These are phyloP conservation scores for Sporothrix pallida DNA, from an alignment of 2,329 filamentous ascomycete genomes.

Conservation along the genomic window DNA sequence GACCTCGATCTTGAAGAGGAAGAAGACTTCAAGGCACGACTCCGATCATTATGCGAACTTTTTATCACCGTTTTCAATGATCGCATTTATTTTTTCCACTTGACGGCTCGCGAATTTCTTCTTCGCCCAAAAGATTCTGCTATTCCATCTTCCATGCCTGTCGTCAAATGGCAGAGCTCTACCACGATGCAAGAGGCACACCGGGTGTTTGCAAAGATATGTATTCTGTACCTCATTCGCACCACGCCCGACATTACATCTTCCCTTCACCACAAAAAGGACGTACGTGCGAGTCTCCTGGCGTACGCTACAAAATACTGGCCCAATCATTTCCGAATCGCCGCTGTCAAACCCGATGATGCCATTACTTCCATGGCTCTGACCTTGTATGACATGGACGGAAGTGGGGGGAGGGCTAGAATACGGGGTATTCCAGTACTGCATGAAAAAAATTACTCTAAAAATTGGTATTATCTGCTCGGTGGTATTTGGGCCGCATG, in stretches of 20 bases:
- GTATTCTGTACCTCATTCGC: conserved; percentile 40
- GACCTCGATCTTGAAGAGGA: conserved; percentile 40
- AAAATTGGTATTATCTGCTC: neutral
- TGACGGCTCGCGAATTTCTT: conserved; percentile 46
- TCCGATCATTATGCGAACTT: conserved; percentile 42
- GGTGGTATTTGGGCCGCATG: neutral
- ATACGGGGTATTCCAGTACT: too few relatives aligned
- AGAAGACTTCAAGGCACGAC: conserved; percentile 36
- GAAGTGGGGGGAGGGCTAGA: too few relatives aligned
- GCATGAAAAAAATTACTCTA: too few relatives aligned
- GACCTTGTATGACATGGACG: neutral
- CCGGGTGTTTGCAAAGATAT: conserved; percentile 38
- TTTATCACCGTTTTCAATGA: conserved; percentile 42
- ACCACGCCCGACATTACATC: too few relatives aligned
- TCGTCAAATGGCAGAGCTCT: conserved; percentile 38
- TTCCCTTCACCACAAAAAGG: too few relatives aligned
- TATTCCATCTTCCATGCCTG: neutral
- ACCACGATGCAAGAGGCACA: conserved; percentile 39
- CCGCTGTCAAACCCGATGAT: neutral
- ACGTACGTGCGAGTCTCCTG: conserved; percentile 31
- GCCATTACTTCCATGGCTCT: neutral
- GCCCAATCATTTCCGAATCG: neutral
- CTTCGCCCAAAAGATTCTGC: conserved; percentile 28
- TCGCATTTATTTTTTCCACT: conserved; percentile 44
- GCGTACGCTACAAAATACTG: conserved; percentile 38